These are phyloP conservation scores for Candida glucosophila DNA, from an alignment of 1,139 yeast genomes.

Conservation along the genomic window DNA sequence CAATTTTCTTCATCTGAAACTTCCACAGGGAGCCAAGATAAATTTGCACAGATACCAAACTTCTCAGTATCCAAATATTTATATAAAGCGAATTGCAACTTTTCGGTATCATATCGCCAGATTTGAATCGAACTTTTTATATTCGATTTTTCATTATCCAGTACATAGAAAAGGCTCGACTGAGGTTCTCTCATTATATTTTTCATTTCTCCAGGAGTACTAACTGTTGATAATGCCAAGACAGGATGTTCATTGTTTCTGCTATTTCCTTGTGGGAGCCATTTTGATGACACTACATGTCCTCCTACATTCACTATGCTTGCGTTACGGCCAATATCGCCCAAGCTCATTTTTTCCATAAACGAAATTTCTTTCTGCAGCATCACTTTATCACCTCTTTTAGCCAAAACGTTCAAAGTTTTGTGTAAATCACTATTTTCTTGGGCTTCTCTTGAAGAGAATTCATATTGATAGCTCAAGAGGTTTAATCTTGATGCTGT, in stretches of 20 bases:
- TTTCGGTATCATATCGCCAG: conserved; percentile 30
- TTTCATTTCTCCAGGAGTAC: conserved; percentile 19
- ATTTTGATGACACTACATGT: conserved; percentile 42
- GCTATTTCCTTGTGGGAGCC: too few relatives aligned
- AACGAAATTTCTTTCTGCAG: conserved; percentile 3
- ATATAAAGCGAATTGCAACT: conserved; percentile 15
- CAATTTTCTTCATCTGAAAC: conserved; percentile 12
- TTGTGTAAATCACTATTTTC: too few relatives aligned
- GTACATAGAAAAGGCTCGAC: conserved; percentile 21
- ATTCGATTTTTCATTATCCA: conserved; percentile 1
- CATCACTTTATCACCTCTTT: not conserved
- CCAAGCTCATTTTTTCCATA: too few relatives aligned
- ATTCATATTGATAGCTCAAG: too few relatives aligned
- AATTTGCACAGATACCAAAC: conserved; percentile 46
- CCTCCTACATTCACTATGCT: conserved; percentile 49
- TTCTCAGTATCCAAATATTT: conserved; percentile 28
- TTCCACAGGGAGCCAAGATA: conserved; percentile 42
- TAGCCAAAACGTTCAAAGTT: not conserved
- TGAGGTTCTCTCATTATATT: conserved; percentile 19
- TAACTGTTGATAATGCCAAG: conserved; percentile 44
- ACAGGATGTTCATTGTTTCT: conserved; percentile 14
- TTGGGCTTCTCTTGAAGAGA: too few relatives aligned
- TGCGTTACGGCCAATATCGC: conserved; percentile 33
- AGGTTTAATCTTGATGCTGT: too few relatives aligned
- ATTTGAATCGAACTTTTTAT: conserved; percentile 38